Evolutionary conservation across 163 green algal genomes (phyloP), one percentile per base, ranked within the genome.

Genomic region (Trebouxiophyceae sp.): DNA sequence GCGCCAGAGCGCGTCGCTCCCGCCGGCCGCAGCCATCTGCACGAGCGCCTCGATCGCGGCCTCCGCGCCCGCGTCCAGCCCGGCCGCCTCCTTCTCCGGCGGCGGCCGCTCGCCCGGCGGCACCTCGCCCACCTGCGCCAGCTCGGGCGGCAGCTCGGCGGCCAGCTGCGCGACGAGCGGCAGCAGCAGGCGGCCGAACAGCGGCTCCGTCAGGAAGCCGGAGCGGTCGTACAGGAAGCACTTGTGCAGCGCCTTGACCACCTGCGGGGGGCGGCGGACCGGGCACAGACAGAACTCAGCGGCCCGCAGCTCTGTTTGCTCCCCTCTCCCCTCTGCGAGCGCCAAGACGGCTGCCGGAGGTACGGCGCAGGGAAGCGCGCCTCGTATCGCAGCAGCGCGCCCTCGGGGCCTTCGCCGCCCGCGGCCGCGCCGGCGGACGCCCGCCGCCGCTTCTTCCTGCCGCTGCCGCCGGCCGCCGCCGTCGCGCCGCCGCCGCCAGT

Each of bases 221-320:
- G 68, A 73, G 0, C 67, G 77, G 75, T 97, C 91, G 67, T 96
- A 85, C 62, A 87, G 63, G 57, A 91, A 89, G 71, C 72, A 84
- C 33, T 85, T 79, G 70, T 95, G 87, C 74, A 97, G 76, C 5
- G 83, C 75, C 4, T 75, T 72, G 29, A 95, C 33, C 3, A 89
- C 79, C 45, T 87, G 81, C 59, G 12, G 12, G 39, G 12, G 19
- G 39, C 12, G 39, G 39, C 12, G 39, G n/a, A n/a, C n/a, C n/a
- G n/a, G n/a, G n/a, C n/a, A n/a, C n/a, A n/a, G n/a, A n/a, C n/a
- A n/a, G n/a, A n/a, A n/a, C n/a, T n/a, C n/a, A n/a, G n/a, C n/a
- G n/a, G n/a, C n/a, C n/a, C n/a, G n/a, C n/a, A n/a, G n/a, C n/a
- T n/a, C n/a, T n/a, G n/a, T n/a, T n/a, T n/a, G n/a, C n/a, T n/a